Conservation (phyloP, 1,284 basidiomycete species). For the Sporisorium exsertum region DNA sequence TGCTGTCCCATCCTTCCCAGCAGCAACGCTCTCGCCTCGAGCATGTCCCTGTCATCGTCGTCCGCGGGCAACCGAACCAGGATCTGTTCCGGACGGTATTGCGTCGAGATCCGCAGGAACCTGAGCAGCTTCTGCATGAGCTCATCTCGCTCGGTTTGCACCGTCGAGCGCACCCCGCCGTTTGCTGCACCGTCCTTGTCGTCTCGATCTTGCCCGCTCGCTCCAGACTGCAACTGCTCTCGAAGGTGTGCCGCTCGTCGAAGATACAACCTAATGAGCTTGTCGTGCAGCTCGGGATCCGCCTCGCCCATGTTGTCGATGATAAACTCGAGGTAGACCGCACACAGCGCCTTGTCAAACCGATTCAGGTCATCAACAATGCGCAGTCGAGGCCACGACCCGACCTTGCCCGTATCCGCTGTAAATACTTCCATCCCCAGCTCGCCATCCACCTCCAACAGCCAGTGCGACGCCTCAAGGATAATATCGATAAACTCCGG, state of each 20-base stretch:
- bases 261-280: constrained; percentile 86
- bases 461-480: constrained; percentile 78
- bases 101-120: constrained; percentile 80
- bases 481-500: constrained; percentile 61
- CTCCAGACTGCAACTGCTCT: constrained; percentile 9
- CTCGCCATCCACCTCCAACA: constrained; percentile 79
- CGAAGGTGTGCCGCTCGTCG: constrained; percentile 72
- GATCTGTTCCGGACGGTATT: constrained; percentile 83
- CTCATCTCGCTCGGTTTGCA: constrained; percentile 68
- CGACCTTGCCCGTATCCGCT: constrained; percentile 81
- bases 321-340: constrained; percentile 87
- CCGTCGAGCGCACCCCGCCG: neutral
- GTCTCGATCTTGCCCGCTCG: neutral
- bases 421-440: constrained; percentile 92
- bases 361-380: constrained; percentile 75
- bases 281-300: constrained; percentile 81
- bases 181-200: neutral
- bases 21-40: constrained; percentile 86
- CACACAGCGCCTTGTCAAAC: constrained; percentile 75
- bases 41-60: constrained; percentile 76
- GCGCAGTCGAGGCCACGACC: constrained; percentile 72
- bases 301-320: constrained; percentile 81
- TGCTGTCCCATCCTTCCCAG: constrained; percentile 90
- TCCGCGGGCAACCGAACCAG: constrained; percentile 81
- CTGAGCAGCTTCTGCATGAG: constrained; percentile 79